Evolutionary conservation across 2,329 filamentous ascomycete genomes (phyloP), one percentile per base, ranked within the genome.

Genomic region (Cordyceps javanica): DNA sequence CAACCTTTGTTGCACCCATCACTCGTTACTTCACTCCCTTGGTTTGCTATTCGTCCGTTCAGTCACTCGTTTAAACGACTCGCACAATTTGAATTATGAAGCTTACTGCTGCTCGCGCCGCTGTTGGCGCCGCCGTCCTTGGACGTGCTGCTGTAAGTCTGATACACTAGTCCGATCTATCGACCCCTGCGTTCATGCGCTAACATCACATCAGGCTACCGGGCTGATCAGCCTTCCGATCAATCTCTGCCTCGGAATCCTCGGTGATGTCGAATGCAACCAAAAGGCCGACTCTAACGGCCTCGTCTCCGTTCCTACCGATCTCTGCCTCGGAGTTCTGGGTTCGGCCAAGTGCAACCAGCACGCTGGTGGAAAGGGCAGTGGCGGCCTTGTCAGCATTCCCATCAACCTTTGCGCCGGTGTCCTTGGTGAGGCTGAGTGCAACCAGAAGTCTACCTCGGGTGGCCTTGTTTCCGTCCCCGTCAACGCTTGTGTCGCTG

Each of bases 61-160:
- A 41, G 34, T 52, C 49, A 41, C 26, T 54, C 39, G 28, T 54
- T 54, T 23, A 28, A n/a, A 39, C 26, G 51, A 44, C 39, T 10
- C 14, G 16, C 32, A 19, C 23, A 50, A 19, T 26, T 3, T 32
- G 32, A 54, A 45, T 2, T 21, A 57, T 49, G 54, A 57, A 49
- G 54, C 11, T 49, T 16, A 28, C 46, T 50, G 46, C 54, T 41
- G 45, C 45, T 57, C 44, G 54, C 44, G 44, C 44, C 45, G 19
- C 25, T 3, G 8, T 50, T 26, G 54, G 54, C 44, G 46, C 46
- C 34, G 54, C 45, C 45, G 42, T 50, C 45, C 21, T 57, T 28
- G 45, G 44, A 44, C 45, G 42, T 19, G 54, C 42, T 34, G 54
- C 45, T 39, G 54, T 57, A 50, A 57, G 54, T 42, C 44, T 38